Percentiles rank a stretch among this genome's conserved stretches.
Conservation (phyloP, 768 basidiomycete species). For the Lactarius vividus region DNA sequence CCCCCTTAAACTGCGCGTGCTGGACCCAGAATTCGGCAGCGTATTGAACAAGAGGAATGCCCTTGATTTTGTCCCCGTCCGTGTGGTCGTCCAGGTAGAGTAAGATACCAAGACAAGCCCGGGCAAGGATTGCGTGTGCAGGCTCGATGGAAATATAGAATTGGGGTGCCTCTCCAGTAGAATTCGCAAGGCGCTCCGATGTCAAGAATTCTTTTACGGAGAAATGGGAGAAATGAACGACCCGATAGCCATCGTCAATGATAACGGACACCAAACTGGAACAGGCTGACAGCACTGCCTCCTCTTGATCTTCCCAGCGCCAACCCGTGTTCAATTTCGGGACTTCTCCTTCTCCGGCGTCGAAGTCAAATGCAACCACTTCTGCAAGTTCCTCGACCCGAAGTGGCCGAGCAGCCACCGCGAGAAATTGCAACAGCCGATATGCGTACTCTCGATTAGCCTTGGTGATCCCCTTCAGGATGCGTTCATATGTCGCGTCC, state of each 20-base stretch:
- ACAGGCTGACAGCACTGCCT: neutral
- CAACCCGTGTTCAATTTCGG: neutral
- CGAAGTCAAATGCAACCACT: neutral
- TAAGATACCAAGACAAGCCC: neutral
- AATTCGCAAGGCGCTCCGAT: neutral
- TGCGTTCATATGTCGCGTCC: neutral
- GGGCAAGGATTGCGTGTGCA: neutral
- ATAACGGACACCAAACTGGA: neutral
- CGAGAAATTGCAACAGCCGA: neutral
- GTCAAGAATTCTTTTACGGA: neutral
- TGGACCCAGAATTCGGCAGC: neutral
- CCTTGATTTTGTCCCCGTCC: neutral
- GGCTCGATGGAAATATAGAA: neutral
- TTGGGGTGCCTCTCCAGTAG: neutral
- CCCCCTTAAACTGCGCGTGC: neutral
- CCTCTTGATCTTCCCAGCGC: neutral
- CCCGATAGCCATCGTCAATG: neutral
- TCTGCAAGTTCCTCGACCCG: slow-evolving; percentile 3
- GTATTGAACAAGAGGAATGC: neutral
- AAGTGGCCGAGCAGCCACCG: neutral
- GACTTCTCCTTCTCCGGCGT: neutral
- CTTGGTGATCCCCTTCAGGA: neutral
- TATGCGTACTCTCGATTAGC: neutral
- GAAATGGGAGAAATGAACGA: too few species aligned
- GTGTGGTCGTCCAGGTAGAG: neutral